phyloP scores from a whole-genome alignment of 139 green algal genomes.

The Chlorella sp. region DNA sequence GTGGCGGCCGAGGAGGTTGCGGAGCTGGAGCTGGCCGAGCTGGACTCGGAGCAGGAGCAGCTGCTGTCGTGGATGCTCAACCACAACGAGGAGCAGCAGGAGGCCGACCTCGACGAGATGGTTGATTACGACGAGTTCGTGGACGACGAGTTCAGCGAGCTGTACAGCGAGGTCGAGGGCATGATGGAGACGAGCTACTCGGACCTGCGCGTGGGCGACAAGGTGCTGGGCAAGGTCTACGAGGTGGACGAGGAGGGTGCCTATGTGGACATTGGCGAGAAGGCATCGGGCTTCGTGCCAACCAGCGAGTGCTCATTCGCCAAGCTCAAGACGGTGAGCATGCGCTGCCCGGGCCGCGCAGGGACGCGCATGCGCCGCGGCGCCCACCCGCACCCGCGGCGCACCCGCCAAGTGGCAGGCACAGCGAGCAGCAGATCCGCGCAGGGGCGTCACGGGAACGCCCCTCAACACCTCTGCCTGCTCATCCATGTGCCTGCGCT shows the following conservation, averaged over 20 bases:
- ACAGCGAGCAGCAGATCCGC: too few species aligned
- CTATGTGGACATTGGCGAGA: constrained; percentile 91
- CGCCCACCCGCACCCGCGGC: too few species aligned
- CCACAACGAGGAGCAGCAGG: constrained; percentile 29
- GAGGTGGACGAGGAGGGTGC: constrained; percentile 79
- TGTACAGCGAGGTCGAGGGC: constrained; percentile 41
- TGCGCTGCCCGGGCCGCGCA: background rate
- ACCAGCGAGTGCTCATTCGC: constrained; percentile 68
- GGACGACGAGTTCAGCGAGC: constrained; percentile 32
- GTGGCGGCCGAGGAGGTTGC: constrained; percentile 2
- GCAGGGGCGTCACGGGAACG: too few species aligned
- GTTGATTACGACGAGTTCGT: constrained; percentile 45
- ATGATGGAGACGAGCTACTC: constrained; percentile 45
- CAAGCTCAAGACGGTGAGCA: constrained; percentile 41
- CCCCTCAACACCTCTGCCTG: too few species aligned
- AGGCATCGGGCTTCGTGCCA: constrained; percentile 80
- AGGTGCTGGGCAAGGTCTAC: constrained; percentile 66
- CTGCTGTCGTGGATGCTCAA: constrained; percentile 48
- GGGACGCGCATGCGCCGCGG: too few species aligned
- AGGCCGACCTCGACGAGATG: constrained; percentile 47
- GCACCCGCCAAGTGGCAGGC: too few species aligned
- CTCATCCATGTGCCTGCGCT: too few species aligned
- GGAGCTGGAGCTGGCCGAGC: constrained; percentile 36
- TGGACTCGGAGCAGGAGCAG: constrained; percentile 45
- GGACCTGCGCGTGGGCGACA: constrained; percentile 34